These are phyloP conservation scores for Fulvia fulva DNA, from an alignment of 2,329 filamentous ascomycete species.

Conservation along the genomic window DNA sequence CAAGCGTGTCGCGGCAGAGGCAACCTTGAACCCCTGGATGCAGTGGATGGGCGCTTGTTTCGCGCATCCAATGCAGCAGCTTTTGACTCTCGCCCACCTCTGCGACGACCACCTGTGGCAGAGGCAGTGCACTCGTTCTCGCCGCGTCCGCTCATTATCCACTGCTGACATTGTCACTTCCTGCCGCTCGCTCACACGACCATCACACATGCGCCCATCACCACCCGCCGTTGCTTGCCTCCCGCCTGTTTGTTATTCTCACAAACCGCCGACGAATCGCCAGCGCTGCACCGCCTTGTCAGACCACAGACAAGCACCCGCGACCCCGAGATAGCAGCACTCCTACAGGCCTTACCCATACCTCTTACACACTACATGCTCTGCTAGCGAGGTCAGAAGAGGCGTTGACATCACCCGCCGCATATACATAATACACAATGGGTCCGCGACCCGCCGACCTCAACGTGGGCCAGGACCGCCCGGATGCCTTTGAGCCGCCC, in stretches of 20 bases:
- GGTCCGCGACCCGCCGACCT: conserved; percentile 28
- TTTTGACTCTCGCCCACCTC: background rate
- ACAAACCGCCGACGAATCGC: background rate
- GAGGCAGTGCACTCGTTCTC: conserved; percentile 3
- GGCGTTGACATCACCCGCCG: conserved; percentile 1
- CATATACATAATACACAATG: conserved; percentile 22
- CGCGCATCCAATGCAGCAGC: no score
- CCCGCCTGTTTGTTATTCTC: background rate
- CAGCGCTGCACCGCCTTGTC: background rate
- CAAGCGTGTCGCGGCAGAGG: background rate
- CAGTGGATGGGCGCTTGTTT: background rate
- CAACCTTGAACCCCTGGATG: no score
- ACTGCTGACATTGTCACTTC: no score
- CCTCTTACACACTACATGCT: background rate
- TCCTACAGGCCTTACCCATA: background rate
- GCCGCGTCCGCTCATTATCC: background rate
- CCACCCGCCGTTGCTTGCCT: background rate
- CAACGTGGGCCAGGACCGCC: conserved; percentile 16
- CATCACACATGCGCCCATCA: background rate
- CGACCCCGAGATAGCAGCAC: background rate
- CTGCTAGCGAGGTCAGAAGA: background rate
- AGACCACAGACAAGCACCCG: background rate
- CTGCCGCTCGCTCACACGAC: background rate
- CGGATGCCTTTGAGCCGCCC: conserved; percentile 25
- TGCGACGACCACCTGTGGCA: background rate